Evolutionary conservation across 331 rosid genomes (phyloP).

Genomic region (Phaseolus coccineus): DNA sequence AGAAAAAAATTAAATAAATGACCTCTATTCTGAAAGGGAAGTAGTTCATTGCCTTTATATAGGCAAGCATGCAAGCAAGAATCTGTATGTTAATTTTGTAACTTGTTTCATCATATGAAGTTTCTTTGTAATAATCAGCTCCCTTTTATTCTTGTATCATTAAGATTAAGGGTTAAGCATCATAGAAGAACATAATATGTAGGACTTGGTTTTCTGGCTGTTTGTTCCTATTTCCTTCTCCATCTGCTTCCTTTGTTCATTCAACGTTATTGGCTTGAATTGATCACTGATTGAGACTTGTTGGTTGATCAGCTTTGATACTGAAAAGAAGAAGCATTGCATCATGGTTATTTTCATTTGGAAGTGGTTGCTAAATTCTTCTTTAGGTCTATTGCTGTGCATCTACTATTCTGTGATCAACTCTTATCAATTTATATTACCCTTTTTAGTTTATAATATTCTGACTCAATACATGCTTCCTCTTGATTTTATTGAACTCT

Average conservation of each 20-base stretch:
- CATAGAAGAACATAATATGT: slow-evolving; percentile 7
- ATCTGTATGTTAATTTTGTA: not conserved
- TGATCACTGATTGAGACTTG: not conserved
- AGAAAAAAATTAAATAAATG: not conserved
- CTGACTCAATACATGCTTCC: not conserved
- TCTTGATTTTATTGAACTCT: slow-evolving; percentile 15
- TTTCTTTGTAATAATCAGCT: not conserved
- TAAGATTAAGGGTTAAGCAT: not conserved
- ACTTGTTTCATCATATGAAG: not conserved
- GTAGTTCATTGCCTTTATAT: not conserved
- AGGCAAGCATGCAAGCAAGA: not conserved
- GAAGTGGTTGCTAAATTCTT: slow-evolving; percentile 1
- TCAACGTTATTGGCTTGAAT: not conserved
- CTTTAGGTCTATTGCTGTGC: not conserved
- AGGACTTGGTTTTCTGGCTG: not conserved
- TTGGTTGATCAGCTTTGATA: not conserved
- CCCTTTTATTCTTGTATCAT: not conserved
- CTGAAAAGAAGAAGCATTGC: not conserved
- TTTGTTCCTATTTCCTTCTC: not conserved
- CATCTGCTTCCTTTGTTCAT: not conserved
- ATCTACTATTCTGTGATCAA: not conserved
- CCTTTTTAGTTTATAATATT: not conserved
- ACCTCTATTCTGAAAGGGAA: not conserved
- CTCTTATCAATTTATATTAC: not conserved
- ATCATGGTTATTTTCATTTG: slow-evolving; percentile 4